Base-by-base conservation (phyloP, 345 rosid species). In the Gossypium sturtianum region DNA sequence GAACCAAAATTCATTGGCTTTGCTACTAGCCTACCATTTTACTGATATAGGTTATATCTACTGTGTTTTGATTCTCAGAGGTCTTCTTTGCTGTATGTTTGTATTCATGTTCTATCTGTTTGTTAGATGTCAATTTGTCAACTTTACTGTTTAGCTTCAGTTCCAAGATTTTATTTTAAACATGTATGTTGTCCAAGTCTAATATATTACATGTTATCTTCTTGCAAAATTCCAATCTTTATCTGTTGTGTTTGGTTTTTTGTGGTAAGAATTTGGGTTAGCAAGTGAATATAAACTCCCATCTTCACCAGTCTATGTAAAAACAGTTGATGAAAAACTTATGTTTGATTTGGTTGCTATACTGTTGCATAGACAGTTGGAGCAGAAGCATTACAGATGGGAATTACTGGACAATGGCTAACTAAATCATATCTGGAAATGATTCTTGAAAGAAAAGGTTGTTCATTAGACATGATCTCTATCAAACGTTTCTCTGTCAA, bases 371-470 rank as follows among this genome's bases (percentile, higher is more conserved):
- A 96, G 99, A 92, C 86, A 62, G 98, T 96, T 83, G 99, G 97
- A 83, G 92, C 90, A 74, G 99, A 96, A 87, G 97, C 94, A 53
- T 81, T 83, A 73, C 87, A 83, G 80, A 84, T 90, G 89, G 92
- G 92, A 74, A 82, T 96, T 23, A 75, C 65, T 78, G 90, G 95
- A 73, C 98, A 91, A 51, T 96, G 99, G 99, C 89, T 96, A 82
- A 93, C 97, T 64, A 91, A 91, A 77, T 96, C 99, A 68, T 96
- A 96, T 85, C 83, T 96, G 77, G 98, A 96, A 86, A 76, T 93
- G 90, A 90, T 96, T 85, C 92, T 96, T 45, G 97, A 96, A 84
- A 90, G 87, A 70, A 90, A 93, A 90, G 97, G 99, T 96, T 72
- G 27, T 79, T 47, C 54, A 70, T 69, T 84, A 56, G 71, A 47